These are phyloP conservation scores for Saccharomycopsis synnaedendra DNA, from an alignment of 805 yeast species.

Conservation along the genomic window DNA sequence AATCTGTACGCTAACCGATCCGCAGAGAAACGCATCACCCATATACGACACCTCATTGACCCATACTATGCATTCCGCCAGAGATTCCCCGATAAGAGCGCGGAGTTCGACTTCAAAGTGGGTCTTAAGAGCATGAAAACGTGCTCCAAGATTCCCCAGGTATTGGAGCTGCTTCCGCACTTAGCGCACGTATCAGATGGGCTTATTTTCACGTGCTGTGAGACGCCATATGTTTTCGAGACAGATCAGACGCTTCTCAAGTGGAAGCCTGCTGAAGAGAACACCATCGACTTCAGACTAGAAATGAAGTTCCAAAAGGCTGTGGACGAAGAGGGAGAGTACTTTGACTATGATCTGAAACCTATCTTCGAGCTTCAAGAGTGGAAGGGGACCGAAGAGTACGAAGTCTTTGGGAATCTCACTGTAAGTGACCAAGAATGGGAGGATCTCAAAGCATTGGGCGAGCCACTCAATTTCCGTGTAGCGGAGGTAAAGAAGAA, in stretches of 20 bases:
- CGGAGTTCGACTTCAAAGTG: constrained; percentile 73
- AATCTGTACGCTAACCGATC: constrained; percentile 56
- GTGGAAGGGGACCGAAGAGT: constrained; percentile 64
- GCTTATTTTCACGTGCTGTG: constrained; percentile 82
- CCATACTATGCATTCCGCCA: constrained; percentile 70
- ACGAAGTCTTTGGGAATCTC: constrained; percentile 58
- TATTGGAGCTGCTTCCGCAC: constrained; percentile 57
- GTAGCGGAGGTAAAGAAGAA: constrained; percentile 77
- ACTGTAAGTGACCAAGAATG: constrained; percentile 62
- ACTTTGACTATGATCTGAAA: constrained; percentile 68
- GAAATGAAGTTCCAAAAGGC: constrained; percentile 45
- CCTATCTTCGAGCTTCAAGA: constrained; percentile 60
- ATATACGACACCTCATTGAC: constrained; percentile 69
- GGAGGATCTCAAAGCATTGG: constrained; percentile 55
- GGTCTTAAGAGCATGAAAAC: constrained; percentile 82
- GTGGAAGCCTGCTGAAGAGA: constrained; percentile 97
- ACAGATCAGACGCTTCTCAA: constrained; percentile 80
- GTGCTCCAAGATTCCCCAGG: constrained; percentile 65
- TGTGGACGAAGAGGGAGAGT: constrained; percentile 49
- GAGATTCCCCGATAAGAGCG: constrained; percentile 61
- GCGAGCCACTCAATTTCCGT: constrained; percentile 81
- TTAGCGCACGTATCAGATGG: constrained; percentile 91
- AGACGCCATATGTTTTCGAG: constrained; percentile 77
- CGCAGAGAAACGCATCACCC: constrained; percentile 75
- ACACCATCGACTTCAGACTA: constrained; percentile 81